Evolutionary conservation across 2,329 filamentous ascomycete genomes (phyloP), one percentile per base, ranked within the genome.

Genomic region (Triangularia verruculosa): DNA sequence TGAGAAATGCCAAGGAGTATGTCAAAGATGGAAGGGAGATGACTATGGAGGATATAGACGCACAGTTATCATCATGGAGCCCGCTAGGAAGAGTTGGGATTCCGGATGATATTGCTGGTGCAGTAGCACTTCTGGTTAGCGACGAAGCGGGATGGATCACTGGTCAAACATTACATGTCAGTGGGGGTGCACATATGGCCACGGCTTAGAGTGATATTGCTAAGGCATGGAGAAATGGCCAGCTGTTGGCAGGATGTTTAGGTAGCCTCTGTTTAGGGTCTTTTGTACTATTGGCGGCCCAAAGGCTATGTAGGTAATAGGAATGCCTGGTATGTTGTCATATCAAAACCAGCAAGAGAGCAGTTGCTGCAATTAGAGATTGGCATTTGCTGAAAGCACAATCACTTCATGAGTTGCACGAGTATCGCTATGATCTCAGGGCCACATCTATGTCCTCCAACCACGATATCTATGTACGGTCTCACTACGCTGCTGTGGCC

Each of bases 141-240:
- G 30, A 55, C 27, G 59, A 61, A 27, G 52, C 59, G 4, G 51
- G 52, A 17, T 61, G 59, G 59, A 56, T 61, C 12, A 61, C 59
- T 9, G 59, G 59, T 28, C 59, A 61, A 24, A 61, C 59, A 22
- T 3, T 61, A 22, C 59, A 61, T 61, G 59, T 61, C 12, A 56
- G 59, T 28, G 59, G 59, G 15, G 59, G 59, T 9, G 51, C 59
- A 25, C 59, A 61, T 56, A 61, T 61, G 59, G 59, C 24, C 4
- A 61, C 59, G 27, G 51, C 59, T 24, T 61, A 20, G 55, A 30
- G 15, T 47, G 12, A 28, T n/a, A 3, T 3, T 39, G 15, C 15
- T 39, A 13, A 39, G 15, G 34, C 13, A n/a, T n/a, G n/a, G 15
- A 7, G 34, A 3, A 7, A n/a, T n/a, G 34, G 34, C 34, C 3